These are phyloP conservation scores for Ascochyta viciae-villosae DNA, from an alignment of 2,329 filamentous ascomycete genomes.

Conservation along the genomic window DNA sequence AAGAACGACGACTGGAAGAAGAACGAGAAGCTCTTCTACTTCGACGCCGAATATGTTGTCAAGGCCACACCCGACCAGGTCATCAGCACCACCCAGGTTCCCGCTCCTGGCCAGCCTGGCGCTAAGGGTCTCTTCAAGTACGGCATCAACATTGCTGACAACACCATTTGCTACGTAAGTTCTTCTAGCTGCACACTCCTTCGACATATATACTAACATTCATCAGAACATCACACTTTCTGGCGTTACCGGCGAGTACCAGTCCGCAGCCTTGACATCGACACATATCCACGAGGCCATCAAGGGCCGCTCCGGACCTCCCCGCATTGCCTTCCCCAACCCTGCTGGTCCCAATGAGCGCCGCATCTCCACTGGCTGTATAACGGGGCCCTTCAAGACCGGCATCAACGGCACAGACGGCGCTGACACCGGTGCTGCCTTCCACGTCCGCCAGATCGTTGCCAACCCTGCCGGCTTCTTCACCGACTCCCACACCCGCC, in stretches of 20 bases:
- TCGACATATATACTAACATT: not conserved
- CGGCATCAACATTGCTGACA: slow-evolving; percentile 58
- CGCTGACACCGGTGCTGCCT: slow-evolving; percentile 55
- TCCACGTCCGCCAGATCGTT: slow-evolving; percentile 61
- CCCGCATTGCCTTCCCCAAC: slow-evolving; percentile 52
- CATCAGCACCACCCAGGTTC: slow-evolving; percentile 51
- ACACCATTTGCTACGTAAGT: slow-evolving; percentile 53
- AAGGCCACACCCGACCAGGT: slow-evolving; percentile 60
- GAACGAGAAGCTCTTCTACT: slow-evolving; percentile 45
- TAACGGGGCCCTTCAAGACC: slow-evolving; percentile 39
- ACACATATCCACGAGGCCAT: slow-evolving; percentile 63
- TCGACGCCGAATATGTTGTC: slow-evolving; percentile 59
- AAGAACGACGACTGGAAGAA: slow-evolving; percentile 32
- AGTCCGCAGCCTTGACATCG: slow-evolving; percentile 59
- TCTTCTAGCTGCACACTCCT: not conserved
- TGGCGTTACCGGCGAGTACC: slow-evolving; percentile 59
- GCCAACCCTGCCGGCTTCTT: slow-evolving; percentile 60
- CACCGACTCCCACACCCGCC: slow-evolving; percentile 60
- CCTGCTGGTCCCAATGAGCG: slow-evolving; percentile 47
- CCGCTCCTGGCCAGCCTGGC: slow-evolving; percentile 53
- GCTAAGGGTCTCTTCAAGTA: slow-evolving; percentile 60
- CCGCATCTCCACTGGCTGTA: slow-evolving; percentile 33
- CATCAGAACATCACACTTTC: slow-evolving; percentile 58
- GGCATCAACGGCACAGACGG: slow-evolving; percentile 41
- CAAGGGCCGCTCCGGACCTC: slow-evolving; percentile 58